Evolutionary conservation across 2,329 filamentous ascomycete genomes (phyloP), one percentile per base, ranked within the genome.

Genomic region (Xylaria sp.): DNA sequence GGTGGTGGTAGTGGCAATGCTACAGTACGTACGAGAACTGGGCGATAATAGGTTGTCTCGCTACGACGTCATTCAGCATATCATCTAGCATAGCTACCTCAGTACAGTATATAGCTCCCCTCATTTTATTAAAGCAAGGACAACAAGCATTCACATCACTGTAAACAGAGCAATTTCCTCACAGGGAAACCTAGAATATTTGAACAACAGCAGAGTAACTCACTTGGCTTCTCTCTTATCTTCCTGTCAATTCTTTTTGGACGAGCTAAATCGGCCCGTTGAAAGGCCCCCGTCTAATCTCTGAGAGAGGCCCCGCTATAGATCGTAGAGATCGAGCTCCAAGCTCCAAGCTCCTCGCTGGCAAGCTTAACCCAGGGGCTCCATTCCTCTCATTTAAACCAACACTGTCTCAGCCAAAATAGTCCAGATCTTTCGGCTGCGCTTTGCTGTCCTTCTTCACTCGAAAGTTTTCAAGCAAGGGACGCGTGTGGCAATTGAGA

Each of bases 11-110:
- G 41, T 46, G 41, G 41, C 41, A 46, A 46, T 46, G 41, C 41
- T 46, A 46, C 23, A 25, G 23, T 25, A 25, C 41, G 13, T 48
- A 48, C 46, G n/a, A 48, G 46, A 23, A 48, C 6, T 58, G 31
- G 55, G 31, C 55, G 55, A 58, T 44, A 58, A 58, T 51, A 51
- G 15, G 23, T 52, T 8, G 41, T 74, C 73, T 72, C 73, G 73
- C 74, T 69, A 76, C 76, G 73, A 78, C 77, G 77, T 78, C 77
- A 78, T 78, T 69, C 28, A 69, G 67, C 72, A 73, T 69, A 41
- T 48, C 62, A 34, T 28, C 54, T 44, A 58, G 4, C 23, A 37
- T 37, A 37, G 10, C 34, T 37, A 37, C 34, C 15, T 55, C 70
- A 25, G 23, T 72, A 34, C 46, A 37, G 63, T 58, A 46, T n/a